Conservation (phyloP, 148 eudicot genomes). For the Cornus kousa region DNA sequence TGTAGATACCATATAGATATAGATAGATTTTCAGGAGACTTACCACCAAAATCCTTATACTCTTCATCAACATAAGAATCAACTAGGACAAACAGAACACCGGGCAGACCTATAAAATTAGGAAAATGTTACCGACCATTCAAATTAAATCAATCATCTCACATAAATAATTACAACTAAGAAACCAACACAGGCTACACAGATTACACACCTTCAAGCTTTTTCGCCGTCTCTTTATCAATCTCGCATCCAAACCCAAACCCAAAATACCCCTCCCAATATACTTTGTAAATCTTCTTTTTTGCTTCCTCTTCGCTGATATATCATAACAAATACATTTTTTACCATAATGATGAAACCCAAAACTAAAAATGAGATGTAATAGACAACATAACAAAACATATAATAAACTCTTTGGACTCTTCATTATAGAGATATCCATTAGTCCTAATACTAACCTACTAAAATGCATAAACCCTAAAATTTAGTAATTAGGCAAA, state of each 20-base stretch:
- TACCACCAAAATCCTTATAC: conserved; percentile 96
- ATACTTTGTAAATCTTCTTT: conserved; percentile 88
- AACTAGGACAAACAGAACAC: conserved; percentile 88
- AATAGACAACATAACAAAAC: neutral
- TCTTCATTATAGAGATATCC: no score
- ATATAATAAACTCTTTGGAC: no score
- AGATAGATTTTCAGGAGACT: neutral
- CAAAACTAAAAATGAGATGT: neutral
- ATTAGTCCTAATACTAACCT: neutral
- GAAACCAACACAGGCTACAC: neutral
- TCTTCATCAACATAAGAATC: conserved; percentile 97
- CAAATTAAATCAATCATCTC: neutral
- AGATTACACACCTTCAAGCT: conserved; percentile 70
- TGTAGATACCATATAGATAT: neutral
- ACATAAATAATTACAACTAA: neutral
- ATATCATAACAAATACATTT: conserved; percentile 10
- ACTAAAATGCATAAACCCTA: neutral
- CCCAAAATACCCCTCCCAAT: conserved; percentile 94
- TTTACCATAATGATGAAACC: neutral
- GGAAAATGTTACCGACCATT: neutral
- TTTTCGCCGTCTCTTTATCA: conserved; percentile 92
- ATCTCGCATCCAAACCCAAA: conserved; percentile 95
- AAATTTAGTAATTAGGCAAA: neutral
- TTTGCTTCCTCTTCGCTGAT: conserved; percentile 84
- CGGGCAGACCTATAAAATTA: conserved; percentile 62